A percentile compares a stretch with the other conserved stretches of the same genome.
Conservation (phyloP, 2,329 filamentous ascomycete genomes). For the Myriosclerotinia curreyana region DNA sequence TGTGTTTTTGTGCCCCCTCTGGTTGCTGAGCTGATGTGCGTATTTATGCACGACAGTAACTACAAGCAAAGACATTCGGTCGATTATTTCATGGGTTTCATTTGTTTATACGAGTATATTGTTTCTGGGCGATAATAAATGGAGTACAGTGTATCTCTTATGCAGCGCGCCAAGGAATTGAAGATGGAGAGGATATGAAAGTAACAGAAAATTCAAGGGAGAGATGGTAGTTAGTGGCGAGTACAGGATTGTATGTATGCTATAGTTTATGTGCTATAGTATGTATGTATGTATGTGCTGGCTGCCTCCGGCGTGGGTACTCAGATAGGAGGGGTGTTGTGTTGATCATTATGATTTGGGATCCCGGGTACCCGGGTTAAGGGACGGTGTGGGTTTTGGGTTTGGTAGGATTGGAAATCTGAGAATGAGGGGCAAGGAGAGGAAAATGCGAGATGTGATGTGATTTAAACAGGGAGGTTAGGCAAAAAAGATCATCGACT, state of each 20-base stretch:
- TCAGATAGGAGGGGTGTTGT: background rate
- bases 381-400: background rate
- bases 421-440: background rate
- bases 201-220: background rate
- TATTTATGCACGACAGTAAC: conserved; percentile 8
- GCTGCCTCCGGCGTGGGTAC: conserved; percentile 1
- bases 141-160: background rate
- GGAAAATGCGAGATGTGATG: conserved; percentile 1
- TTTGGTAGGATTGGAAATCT: no score
- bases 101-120: background rate
- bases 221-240: background rate
- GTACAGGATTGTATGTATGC: background rate
- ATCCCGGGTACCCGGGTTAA: background rate
- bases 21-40: conserved; percentile 2
- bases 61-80: background rate
- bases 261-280: background rate
- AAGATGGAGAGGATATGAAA: no score
- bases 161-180: background rate
- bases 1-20: background rate
- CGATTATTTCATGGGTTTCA: background rate
- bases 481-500: background rate
- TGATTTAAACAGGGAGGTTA: background rate
- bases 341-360: background rate
- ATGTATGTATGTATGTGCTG: conserved; percentile 15
- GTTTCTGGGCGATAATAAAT: conserved; percentile 4